Conservation (phyloP, 2,329 filamentous ascomycete species). For the Penicillium sp. region DNA sequence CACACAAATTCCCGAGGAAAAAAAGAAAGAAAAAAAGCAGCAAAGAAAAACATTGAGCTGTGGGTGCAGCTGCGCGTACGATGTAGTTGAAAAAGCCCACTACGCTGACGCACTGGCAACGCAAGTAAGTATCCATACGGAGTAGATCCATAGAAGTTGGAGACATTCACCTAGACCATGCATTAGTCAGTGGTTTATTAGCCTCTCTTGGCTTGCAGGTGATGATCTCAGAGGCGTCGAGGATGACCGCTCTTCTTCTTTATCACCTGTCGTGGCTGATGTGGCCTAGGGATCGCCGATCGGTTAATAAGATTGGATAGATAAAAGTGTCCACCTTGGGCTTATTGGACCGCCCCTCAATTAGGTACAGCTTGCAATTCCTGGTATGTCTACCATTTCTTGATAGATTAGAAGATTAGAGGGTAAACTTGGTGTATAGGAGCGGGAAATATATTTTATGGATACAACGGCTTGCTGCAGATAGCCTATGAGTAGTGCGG, state of each 20-base stretch:
- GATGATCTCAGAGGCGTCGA: conserved; percentile 16
- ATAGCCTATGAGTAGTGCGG: not conserved
- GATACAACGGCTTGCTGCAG: not conserved
- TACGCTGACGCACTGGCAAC: not conserved
- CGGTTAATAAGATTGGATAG: conserved; percentile 1
- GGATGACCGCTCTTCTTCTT: not conserved
- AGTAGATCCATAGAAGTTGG: not conserved
- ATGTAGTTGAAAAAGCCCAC: not conserved
- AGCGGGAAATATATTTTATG: not conserved
- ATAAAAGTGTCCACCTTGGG: not conserved
- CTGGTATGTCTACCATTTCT: not conserved
- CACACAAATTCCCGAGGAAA: not conserved
- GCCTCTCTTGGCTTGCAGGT: conserved; percentile 12
- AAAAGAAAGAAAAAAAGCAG: not conserved
- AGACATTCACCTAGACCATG: not conserved
- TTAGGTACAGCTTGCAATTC: conserved; percentile 2
- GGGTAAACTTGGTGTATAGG: not conserved
- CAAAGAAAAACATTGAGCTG: not conserved
- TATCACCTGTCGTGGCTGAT: conserved; percentile 7
- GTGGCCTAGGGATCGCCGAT: conserved; percentile 15
- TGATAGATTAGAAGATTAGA: not conserved
- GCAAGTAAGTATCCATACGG: not conserved
- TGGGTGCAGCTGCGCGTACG: not conserved
- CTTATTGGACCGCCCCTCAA: conserved; percentile 11
- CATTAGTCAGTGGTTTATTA: conserved; percentile 2